These are phyloP conservation scores for Coffea eugenioides DNA, from an alignment of 257 asterid species.

Conservation along the genomic window DNA sequence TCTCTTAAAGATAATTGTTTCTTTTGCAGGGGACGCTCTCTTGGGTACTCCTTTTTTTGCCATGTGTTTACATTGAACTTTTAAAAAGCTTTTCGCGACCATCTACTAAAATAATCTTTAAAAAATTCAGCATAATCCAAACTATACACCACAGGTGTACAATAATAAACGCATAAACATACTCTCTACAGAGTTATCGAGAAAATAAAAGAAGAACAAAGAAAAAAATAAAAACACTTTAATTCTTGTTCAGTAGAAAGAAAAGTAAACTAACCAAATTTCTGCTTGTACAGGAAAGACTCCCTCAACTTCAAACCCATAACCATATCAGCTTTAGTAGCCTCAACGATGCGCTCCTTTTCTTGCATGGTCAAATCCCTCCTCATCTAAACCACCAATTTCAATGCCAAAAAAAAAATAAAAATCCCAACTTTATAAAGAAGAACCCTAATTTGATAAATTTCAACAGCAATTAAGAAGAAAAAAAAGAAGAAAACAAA, in stretches of 20 bases:
- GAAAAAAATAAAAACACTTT: too few species aligned
- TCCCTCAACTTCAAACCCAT: conserved; percentile 63
- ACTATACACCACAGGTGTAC: background rate
- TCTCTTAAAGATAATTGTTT: background rate
- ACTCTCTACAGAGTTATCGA: background rate
- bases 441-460: conserved; percentile 9
- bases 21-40: background rate
- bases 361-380: conserved; percentile 43
- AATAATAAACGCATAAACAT: background rate
- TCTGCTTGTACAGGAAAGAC: conserved; percentile 46
- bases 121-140: background rate
- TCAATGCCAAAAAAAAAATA: background rate
- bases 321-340: conserved; percentile 41
- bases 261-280: conserved; percentile 51
- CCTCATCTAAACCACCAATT: conserved; percentile 29
- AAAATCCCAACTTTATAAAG: conserved; percentile 16
- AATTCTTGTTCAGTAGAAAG: background rate
- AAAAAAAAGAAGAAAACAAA: background rate
- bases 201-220: background rate
- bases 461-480: conserved; percentile 5
- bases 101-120: background rate
- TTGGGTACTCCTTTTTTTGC: background rate
- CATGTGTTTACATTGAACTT: background rate
- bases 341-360: conserved; percentile 46
- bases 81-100: background rate